phyloP scores from a whole-genome alignment of 192 early-diverging fungal species.

The Spizellomyces punctatus region DNA sequence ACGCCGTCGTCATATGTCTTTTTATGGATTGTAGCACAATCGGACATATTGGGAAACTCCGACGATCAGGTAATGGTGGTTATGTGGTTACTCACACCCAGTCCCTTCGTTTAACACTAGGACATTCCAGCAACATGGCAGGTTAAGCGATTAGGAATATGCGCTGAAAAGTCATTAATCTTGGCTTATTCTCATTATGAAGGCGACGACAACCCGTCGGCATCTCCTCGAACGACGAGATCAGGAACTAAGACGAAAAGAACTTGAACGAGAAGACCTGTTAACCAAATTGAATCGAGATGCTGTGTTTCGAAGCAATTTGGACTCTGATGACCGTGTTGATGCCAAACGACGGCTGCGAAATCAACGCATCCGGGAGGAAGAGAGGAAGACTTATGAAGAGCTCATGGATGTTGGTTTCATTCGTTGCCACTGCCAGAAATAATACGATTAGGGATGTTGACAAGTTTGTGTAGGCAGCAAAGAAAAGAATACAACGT shows the following conservation, averaged over 20 bases:
- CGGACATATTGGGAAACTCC: no score
- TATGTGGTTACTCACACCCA: no score
- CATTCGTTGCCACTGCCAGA: not conserved
- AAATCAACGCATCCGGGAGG: slow-evolving; percentile 32
- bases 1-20: no score
- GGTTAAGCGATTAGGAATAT: no score
- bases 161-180: no score
- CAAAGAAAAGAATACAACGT: slow-evolving; percentile 29
- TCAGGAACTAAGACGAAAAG: slow-evolving; percentile 42
- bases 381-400: slow-evolving; percentile 39
- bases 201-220: slow-evolving; percentile 15
- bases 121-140: no score
- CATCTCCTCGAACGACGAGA: slow-evolving; percentile 36
- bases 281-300: slow-evolving; percentile 48
- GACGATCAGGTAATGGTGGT: no score
- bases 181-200: not conserved
- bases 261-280: slow-evolving; percentile 50
- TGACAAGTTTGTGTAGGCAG: slow-evolving; percentile 22
- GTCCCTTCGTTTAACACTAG: no score
- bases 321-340: slow-evolving; percentile 48
- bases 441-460: not conserved
- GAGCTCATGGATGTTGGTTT: slow-evolving; percentile 39
- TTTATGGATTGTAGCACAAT: no score
- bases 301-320: slow-evolving; percentile 38
- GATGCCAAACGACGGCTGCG: slow-evolving; percentile 45